Conservation (phyloP, 331 rosid genomes). For the Prunus yedoensis region DNA sequence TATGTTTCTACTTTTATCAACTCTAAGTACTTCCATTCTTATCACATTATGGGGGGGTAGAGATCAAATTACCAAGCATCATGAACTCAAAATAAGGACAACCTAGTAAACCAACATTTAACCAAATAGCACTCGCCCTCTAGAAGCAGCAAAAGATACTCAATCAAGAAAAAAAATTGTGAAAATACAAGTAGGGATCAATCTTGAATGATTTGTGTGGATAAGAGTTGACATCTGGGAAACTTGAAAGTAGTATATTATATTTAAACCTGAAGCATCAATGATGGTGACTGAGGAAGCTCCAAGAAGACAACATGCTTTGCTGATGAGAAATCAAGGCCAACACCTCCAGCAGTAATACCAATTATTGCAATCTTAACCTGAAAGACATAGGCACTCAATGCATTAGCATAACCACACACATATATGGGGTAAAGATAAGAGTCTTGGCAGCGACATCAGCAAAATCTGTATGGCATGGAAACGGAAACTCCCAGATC, state of each 20-base stretch:
- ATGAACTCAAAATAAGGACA: too few relatives aligned
- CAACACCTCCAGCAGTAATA: constrained; percentile 89
- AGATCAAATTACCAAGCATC: too few relatives aligned
- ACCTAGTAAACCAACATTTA: too few relatives aligned
- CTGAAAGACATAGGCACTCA: constrained; percentile 39
- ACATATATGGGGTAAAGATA: neutral
- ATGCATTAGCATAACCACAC: constrained; percentile 14
- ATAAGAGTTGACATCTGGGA: neutral
- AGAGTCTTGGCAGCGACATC: neutral
- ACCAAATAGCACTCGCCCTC: too few relatives aligned
- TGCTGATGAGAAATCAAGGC: constrained; percentile 91
- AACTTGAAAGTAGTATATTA: neutral
- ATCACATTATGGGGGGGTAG: too few relatives aligned
- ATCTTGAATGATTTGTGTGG: neutral
- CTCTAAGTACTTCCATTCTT: too few relatives aligned
- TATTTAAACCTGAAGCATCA: constrained; percentile 85
- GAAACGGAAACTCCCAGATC: neutral
- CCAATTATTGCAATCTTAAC: constrained; percentile 91
- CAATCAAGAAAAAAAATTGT: too few relatives aligned
- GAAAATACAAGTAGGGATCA: neutral
- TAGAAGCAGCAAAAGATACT: too few relatives aligned
- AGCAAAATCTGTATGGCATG: neutral
- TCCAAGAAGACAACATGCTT: constrained; percentile 92
- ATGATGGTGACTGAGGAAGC: constrained; percentile 76
- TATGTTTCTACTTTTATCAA: too few relatives aligned